These are phyloP conservation scores for Pseudocercospora macadamiae DNA, from an alignment of 2,329 filamentous ascomycete species.

Conservation along the genomic window DNA sequence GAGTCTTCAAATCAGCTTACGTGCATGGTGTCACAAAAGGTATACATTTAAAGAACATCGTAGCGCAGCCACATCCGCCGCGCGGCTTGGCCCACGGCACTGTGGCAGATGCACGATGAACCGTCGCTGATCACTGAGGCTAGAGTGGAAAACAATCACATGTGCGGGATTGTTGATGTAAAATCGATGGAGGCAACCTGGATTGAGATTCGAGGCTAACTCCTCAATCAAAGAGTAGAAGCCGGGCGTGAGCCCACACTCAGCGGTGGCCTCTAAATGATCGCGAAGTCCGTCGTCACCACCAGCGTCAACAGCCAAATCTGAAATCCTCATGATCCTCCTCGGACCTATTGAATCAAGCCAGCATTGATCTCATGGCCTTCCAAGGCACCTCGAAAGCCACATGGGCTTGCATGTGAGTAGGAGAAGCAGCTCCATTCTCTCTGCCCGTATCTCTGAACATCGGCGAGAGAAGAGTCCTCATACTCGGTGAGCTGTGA, in stretches of 20 bases:
- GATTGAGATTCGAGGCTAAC: neutral
- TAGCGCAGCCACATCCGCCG: constrained; percentile 3
- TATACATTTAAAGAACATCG: constrained; percentile 2
- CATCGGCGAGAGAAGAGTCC: constrained; percentile 4
- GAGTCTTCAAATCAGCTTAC: neutral
- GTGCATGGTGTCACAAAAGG: neutral
- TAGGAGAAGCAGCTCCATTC: no score
- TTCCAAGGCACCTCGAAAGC: no score
- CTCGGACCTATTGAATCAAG: no score
- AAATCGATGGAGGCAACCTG: no score
- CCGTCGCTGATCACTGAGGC: neutral
- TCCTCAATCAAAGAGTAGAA: neutral
- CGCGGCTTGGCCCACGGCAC: neutral
- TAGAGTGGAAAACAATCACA: neutral
- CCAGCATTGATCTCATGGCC: no score
- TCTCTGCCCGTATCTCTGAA: no score
- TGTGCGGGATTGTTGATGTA: neutral
- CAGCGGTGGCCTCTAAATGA: neutral
- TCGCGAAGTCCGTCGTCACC: constrained; percentile 7
- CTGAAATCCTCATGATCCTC: no score
- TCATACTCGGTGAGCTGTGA: constrained; percentile 18
- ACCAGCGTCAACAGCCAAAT: constrained; percentile 6
- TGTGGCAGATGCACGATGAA: neutral
- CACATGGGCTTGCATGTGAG: no score
- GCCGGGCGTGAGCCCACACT: neutral